phyloP scores from a whole-genome alignment of 208 protist genomes.

The Naegleria gruberi region DNA sequence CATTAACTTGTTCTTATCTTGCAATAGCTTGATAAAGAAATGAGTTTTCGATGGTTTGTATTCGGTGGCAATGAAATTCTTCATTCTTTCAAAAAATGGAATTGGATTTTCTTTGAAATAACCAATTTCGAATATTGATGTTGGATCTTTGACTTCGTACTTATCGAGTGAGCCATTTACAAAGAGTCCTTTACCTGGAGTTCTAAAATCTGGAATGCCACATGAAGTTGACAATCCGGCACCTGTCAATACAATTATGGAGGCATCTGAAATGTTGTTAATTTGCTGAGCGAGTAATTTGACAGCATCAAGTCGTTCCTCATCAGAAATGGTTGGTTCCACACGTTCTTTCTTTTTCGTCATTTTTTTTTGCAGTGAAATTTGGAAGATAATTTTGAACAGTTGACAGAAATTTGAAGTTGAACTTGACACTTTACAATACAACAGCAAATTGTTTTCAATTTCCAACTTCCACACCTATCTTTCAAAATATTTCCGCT shows the following conservation, averaged over 20 bases:
- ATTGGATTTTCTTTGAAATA: constrained; percentile 68
- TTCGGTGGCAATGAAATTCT: constrained; percentile 60
- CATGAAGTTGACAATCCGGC: background rate
- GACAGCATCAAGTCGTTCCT: too few species aligned
- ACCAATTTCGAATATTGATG: constrained; percentile 74
- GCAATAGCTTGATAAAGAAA: constrained; percentile 78
- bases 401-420: too few species aligned
- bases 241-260: background rate
- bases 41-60: constrained; percentile 74
- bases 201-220: background rate
- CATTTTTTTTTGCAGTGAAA: too few species aligned
- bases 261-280: too few species aligned
- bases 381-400: too few species aligned
- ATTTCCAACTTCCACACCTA: too few species aligned
- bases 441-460: too few species aligned
- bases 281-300: too few species aligned
- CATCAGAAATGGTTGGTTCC: too few species aligned
- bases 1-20: constrained; percentile 74
- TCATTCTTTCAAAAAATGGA: constrained; percentile 74
- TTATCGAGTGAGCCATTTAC: background rate
- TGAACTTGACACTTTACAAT: too few species aligned
- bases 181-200: background rate
- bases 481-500: background rate
- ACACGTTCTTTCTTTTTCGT: too few species aligned
- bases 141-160: constrained; percentile 72